These are phyloP conservation scores for Arthrinium puccinioides DNA, from an alignment of 2,329 filamentous ascomycete genomes.

Conservation along the genomic window DNA sequence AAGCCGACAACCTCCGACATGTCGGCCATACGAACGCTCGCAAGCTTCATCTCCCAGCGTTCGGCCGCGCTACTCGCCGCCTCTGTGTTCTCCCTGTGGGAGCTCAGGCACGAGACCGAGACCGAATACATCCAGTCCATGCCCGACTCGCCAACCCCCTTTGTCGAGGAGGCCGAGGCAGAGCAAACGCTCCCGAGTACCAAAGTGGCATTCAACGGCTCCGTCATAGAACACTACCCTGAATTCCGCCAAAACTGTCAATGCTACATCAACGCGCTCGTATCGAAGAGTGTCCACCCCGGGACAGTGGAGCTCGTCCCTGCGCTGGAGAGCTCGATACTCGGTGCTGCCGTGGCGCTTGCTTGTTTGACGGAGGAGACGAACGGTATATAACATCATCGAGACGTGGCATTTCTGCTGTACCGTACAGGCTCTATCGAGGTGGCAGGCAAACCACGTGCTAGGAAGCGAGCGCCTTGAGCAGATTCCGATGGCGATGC, in stretches of 20 bases:
- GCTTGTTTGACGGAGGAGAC: too few species aligned
- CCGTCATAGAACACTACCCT: constrained; percentile 73
- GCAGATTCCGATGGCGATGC: too few species aligned
- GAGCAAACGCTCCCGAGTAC: constrained; percentile 40
- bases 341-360: constrained; percentile 67
- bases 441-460: too few species aligned
- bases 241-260: constrained; percentile 58
- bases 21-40: constrained; percentile 42
- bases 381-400: too few species aligned
- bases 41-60: constrained; percentile 47
- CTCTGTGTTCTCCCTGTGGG: constrained; percentile 52
- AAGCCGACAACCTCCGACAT: constrained; percentile 39
- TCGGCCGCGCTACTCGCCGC: constrained; percentile 54
- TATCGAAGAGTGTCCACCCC: constrained; percentile 30
- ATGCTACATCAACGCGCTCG: constrained; percentile 53
- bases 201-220: constrained; percentile 71
- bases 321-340: constrained; percentile 66
- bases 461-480: too few species aligned
- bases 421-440: too few species aligned
- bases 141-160: constrained; percentile 17
- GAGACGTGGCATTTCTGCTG: too few species aligned
- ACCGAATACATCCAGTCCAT: constrained; percentile 24
- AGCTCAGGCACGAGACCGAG: constrained; percentile 42
- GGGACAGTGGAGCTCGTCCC: constrained; percentile 54
- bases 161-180: constrained; percentile 39